phyloP scores from a whole-genome alignment of 352 stramenopile genomes.

The Thraustotheca clavata region DNA sequence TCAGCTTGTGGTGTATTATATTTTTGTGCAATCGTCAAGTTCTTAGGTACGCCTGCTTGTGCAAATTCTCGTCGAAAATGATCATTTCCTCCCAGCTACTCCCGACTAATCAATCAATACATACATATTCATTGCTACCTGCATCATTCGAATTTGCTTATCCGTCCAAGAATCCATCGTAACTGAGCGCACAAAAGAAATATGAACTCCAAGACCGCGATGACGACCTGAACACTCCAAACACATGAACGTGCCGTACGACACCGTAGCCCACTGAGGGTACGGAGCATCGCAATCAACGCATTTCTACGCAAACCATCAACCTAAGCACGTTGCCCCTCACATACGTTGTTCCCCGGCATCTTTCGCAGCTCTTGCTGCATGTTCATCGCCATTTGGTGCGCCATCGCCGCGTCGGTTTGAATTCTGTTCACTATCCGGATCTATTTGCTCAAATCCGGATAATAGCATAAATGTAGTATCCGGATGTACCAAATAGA shows the following conservation, averaged over 20 bases:
- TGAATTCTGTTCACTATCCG: not conserved
- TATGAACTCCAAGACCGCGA: conserved; percentile 86
- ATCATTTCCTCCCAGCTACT: conserved; percentile 50
- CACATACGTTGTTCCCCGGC: conserved; percentile 73
- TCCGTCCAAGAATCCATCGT: conserved; percentile 86
- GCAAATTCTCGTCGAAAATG: conserved; percentile 54
- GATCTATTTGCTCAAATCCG: conserved; percentile 2
- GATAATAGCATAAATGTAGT: conserved; percentile 6
- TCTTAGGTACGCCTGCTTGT: conserved; percentile 50
- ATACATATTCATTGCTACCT: conserved; percentile 31
- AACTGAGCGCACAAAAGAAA: conserved; percentile 87
- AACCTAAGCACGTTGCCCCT: not conserved
- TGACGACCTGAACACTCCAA: conserved; percentile 91
- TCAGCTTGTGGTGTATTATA: conserved; percentile 80
- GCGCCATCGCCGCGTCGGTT: conserved; percentile 26
- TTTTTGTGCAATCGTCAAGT: conserved; percentile 70
- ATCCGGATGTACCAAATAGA: too few species aligned
- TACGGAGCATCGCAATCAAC: conserved; percentile 93
- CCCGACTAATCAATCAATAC: not conserved
- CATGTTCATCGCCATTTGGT: conserved; percentile 79
- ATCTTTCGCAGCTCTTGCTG: conserved; percentile 78
- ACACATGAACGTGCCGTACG: conserved; percentile 94
- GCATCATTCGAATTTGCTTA: conserved; percentile 81
- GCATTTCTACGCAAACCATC: conserved; percentile 34
- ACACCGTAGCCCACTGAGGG: conserved; percentile 90